Conservation (phyloP, 1,284 basidiomycete genomes). For the Pseudozyma hubeiensis region DNA sequence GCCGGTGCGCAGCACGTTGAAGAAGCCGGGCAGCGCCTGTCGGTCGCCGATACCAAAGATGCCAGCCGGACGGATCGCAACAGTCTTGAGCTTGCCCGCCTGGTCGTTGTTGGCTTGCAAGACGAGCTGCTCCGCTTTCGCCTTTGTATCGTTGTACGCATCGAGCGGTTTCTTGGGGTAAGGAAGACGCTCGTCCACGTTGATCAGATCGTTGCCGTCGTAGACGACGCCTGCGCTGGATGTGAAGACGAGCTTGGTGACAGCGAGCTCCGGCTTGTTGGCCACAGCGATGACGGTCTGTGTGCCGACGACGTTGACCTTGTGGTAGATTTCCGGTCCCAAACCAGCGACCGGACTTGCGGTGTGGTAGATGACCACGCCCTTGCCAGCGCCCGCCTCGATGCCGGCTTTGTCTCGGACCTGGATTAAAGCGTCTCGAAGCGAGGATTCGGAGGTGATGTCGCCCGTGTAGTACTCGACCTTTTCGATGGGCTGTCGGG, state of each 20-base stretch:
- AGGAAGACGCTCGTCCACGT: constrained; percentile 88
- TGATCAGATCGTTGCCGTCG: constrained; percentile 82
- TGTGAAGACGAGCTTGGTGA: constrained; percentile 92
- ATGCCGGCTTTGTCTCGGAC: constrained; percentile 43
- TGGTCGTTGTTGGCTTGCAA: constrained; percentile 83
- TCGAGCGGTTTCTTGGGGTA: constrained; percentile 83
- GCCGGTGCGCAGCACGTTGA: constrained; percentile 79
- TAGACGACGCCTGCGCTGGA: constrained; percentile 94
- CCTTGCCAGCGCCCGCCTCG: constrained; percentile 33
- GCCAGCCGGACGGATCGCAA: constrained; percentile 91
- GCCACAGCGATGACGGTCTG: constrained; percentile 83
- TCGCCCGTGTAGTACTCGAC: constrained; percentile 64
- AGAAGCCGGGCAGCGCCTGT: constrained; percentile 84
- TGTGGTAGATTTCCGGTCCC: constrained; percentile 80
- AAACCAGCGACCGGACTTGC: constrained; percentile 84
- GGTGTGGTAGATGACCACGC: constrained; percentile 81
- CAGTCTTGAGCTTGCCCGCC: constrained; percentile 80
- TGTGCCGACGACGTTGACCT: constrained; percentile 95
- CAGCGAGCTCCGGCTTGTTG: constrained; percentile 72
- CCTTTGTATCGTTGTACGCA: constrained; percentile 97
- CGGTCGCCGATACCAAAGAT: constrained; percentile 97
- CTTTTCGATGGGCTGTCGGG: constrained; percentile 51
- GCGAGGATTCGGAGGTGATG: constrained; percentile 55
- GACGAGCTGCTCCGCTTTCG: constrained; percentile 85
- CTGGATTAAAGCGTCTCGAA: constrained; percentile 46